Evolutionary conservation across 179 eudicot genomes (phyloP), one percentile per base, ranked within the genome.

Genomic region (Gypsophila paniculata): DNA sequence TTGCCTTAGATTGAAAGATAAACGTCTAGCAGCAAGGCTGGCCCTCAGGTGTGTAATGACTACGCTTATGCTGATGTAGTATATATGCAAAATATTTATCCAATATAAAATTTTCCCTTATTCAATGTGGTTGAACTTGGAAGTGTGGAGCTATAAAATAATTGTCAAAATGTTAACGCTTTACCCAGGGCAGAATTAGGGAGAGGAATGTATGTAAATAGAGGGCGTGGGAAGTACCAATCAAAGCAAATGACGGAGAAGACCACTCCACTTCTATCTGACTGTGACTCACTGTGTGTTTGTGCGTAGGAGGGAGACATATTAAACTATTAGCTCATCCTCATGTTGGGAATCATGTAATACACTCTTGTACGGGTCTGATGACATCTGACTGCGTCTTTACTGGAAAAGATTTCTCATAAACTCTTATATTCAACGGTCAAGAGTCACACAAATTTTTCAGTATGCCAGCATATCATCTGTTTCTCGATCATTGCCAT

Each of bases 1-100:
- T 81, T 94, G 99, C 73, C 91, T 94, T 58, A 79, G 99, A 61
- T 75, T 94, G 88, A 94, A 87, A 78, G 90, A 94, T 80, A 94
- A 92, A 82, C 88, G 83, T 68, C 84, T 94, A 74, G 99, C 96
- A 46, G 93, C 99, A 59, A 80, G 78, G 77, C 90, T 94, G 58
- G 97, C 97, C 36, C 86, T 94, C 72, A 87, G 85, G 99, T 93
- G 83, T 72, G 86, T 74, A 17, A 17, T 32, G 25, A 46, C 32
- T 7, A 14, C 22, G 19, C 39, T 14, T 23, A 66, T 46, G 42
- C 63, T 58, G 32, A 49, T 75, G 6, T 13, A 48, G 19, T 22
- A 59, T 29, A 17, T 46, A 14, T 42, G n/a, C 58, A 58, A 57
- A 57, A 10, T 49, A 59, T 38, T 32, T 55, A 57, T 54, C 57